Evolutionary conservation across 2,329 filamentous ascomycete genomes (phyloP), one percentile per base, ranked within the genome.

Genomic region (Lachnellula arida): DNA sequence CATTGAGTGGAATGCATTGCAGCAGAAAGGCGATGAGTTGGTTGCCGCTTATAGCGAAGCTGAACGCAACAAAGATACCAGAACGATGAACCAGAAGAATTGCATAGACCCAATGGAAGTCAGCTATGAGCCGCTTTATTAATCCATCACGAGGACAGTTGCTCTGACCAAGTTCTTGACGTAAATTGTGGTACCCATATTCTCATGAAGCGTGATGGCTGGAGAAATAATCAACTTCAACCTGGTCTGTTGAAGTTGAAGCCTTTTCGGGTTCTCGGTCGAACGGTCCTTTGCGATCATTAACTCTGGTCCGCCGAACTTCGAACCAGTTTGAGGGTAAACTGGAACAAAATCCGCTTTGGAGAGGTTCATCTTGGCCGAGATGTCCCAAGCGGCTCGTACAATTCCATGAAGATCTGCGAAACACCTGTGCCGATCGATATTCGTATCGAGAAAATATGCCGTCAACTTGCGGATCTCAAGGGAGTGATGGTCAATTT

Each of bases 211-310:
- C 2, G 78, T 81, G 46, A 83, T 75, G 8, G 78, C 74, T 0
- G 81, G 81, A 0, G 80, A 81, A 5, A 80, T 76, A 28, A 80
- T 77, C 1, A 82, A 72, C 52, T 77, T 76, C n/a, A 84, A 67
- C 5, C 80, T 76, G 69, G 73, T 77, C 63, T 81, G 78, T 62
- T 74, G 73, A 5, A 73, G 69, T 69, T 81, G 78, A 19, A 82
- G 67, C 51, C 75, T 71, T 53, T 72, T 66, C 0, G 74, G 70
- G 37, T 76, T 71, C 28, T 71, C 63, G 37, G 65, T 60, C 23
- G 73, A 72, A 46, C 73, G 72, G 68, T 79, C 79, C 37, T 61
- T 63, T 1, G 64, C 60, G 46, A 71, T 68, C 75, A 79, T 84
- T 11, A 12, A 32, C 60, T 70, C 74, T 61, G 78, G 72, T 55